Conservation (phyloP, 2,329 filamentous ascomycete species). For the Clonostachys byssicola region DNA sequence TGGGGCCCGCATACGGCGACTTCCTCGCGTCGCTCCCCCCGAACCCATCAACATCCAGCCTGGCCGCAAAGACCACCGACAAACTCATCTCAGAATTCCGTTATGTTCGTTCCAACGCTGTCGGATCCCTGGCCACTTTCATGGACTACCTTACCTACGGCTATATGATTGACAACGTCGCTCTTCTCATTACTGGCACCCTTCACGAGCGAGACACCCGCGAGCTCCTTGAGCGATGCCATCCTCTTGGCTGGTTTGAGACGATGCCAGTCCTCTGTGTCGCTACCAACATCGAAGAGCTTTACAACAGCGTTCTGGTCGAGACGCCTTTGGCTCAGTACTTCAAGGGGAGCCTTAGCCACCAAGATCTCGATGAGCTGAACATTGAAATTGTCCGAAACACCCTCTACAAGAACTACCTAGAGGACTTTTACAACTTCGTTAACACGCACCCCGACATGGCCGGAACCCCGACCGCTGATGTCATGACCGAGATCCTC, state of each 20-base stretch:
- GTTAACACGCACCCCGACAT: conserved; percentile 88
- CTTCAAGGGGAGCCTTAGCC: conserved; percentile 94
- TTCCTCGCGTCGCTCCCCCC: conserved; percentile 91
- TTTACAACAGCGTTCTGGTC: conserved; percentile 96
- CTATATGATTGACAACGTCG: conserved; percentile 99
- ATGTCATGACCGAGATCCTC: conserved; percentile 93
- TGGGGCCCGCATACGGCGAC: conserved; percentile 94
- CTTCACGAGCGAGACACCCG: conserved; percentile 96
- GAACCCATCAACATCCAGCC: conserved; percentile 92
- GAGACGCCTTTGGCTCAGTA: conserved; percentile 94
- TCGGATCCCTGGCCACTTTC: conserved; percentile 87
- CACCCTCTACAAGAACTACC: conserved; percentile 98
- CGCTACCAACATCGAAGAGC: conserved; percentile 95
- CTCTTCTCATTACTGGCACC: conserved; percentile 94
- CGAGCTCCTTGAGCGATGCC: conserved; percentile 91
- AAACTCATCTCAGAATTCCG: conserved; percentile 97
- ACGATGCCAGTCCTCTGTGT: conserved; percentile 98
- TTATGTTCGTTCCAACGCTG: conserved; percentile 91
- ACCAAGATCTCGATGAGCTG: conserved; percentile 95
- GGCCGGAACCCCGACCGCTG: conserved; percentile 80
- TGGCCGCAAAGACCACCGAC: conserved; percentile 93
- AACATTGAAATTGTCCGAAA: conserved; percentile 99
- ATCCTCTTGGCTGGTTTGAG: conserved; percentile 97
- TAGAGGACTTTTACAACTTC: conserved; percentile 95
- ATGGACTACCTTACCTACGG: conserved; percentile 98